A percentile compares a stretch with the other conserved stretches of the same genome.
Conservation (phyloP, 2,329 filamentous ascomycete genomes). For the Alternaria arborescens region DNA sequence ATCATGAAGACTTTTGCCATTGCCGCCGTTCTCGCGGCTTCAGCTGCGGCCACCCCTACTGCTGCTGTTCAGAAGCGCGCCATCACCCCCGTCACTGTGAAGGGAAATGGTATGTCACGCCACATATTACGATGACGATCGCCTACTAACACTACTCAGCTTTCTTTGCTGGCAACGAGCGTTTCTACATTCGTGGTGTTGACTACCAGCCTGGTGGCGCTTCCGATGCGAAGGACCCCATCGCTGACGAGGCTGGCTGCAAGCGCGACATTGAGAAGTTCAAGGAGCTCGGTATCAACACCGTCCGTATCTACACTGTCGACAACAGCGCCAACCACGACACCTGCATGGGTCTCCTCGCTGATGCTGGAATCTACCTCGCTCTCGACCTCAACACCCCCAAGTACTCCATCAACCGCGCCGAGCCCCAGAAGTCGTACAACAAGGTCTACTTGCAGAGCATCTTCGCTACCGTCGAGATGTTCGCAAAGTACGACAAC, state of each 20-base stretch:
- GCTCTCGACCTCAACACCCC: conserved; percentile 93
- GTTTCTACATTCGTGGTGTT: conserved; percentile 69
- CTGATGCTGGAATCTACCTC: conserved; percentile 88
- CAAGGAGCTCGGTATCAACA: conserved; percentile 87
- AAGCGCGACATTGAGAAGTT: conserved; percentile 82
- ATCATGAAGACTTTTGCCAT: conserved; percentile 64
- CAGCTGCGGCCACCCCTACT: conserved; percentile 56
- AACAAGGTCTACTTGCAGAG: conserved; percentile 85
- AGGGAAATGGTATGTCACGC: conserved; percentile 64
- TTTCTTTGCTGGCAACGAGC: conserved; percentile 69
- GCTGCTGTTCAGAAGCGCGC: conserved; percentile 48
- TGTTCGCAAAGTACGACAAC: conserved; percentile 83
- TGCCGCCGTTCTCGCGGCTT: conserved; percentile 57
- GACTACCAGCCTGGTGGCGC: conserved; percentile 74
- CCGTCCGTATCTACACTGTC: conserved; percentile 89
- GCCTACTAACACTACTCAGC: conserved; percentile 48
- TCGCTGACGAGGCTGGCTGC: conserved; percentile 75
- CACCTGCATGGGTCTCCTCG: conserved; percentile 82
- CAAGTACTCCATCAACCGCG: conserved; percentile 85
- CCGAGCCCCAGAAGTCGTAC: conserved; percentile 77
- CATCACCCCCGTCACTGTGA: conserved; percentile 66
- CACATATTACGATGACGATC: background rate
- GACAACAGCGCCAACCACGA: conserved; percentile 87
- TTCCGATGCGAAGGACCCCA: conserved; percentile 73
- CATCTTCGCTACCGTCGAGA: conserved; percentile 88